Base-by-base conservation (phyloP, 2,329 filamentous ascomycete species). In the Arthroderma sp. region DNA sequence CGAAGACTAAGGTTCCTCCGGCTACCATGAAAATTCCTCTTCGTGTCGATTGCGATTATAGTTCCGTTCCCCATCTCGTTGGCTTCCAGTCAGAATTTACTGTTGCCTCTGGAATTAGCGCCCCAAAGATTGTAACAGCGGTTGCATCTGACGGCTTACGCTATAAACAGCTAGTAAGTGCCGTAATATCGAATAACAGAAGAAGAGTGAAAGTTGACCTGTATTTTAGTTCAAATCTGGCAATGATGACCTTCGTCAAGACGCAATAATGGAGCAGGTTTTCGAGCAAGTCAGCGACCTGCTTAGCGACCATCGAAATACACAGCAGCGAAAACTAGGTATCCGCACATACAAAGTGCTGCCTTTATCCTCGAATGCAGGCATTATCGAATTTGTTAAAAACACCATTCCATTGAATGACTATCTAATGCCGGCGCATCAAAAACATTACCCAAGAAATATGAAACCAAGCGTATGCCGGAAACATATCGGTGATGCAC, bases 201-300 rank as follows among this genome's bases (percentile, higher is more conserved):
- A 33, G 11, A 42, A 9, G 29, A 7, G 30, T 37, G 6, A 4
- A 32, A 8, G 15, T 42, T 32, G 8, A 11, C 8, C 11, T 27
- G 7, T 11, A 43, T 8, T 41, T 47, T 51, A 79, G 71, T 80
- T 94, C 59, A 98, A 98, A 71, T 87, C 87, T 50, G 88, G 91
- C 11, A 89, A 89, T 58, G 91, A 98, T 61, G 89, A 98, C 59
- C 74, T 99, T 8, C 83, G 93, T 6, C 91, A 98, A 67, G 91
- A 99, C 58, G 86, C 89, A 38, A 98, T 80, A 70, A 99, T 99
- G 93, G 93, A 98, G 64, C 91, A 99, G 65, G 91, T 98, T 1
- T 99, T 98, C 61, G 86, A 88, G 47, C 87, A 94, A 64, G 91
- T 95, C 22, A 96, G 87, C 47, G 84, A 85, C 42, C 76, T 98